Conservation (phyloP, 768 basidiomycete genomes). For the Tubosaeta sp. region DNA sequence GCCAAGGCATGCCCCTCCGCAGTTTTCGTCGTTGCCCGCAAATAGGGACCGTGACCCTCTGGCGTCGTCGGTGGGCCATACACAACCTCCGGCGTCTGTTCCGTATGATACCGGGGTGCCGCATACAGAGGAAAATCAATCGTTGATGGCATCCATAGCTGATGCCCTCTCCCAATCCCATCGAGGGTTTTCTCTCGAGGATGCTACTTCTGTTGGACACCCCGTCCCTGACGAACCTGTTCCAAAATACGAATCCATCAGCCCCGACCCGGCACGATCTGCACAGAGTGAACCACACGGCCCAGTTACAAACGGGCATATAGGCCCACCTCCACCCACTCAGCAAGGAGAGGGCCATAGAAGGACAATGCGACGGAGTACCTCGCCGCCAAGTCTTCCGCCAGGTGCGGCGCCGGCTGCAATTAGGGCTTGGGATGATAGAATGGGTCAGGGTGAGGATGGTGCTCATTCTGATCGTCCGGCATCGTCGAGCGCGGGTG, state of each 20-base stretch:
- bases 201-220: conserved; percentile 17
- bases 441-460: conserved; percentile 31
- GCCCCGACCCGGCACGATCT: neutral
- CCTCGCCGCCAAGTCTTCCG: conserved; percentile 38
- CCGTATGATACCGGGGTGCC: conserved; percentile 6
- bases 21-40: conserved; percentile 65
- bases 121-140: conserved; percentile 25
- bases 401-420: conserved; percentile 39
- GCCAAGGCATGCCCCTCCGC: conserved; percentile 9
- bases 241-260: conserved; percentile 36
- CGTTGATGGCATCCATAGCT: conserved; percentile 37
- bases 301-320: conserved; percentile 15
- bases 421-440: conserved; percentile 36
- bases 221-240: conserved; percentile 30
- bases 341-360: conserved; percentile 17
- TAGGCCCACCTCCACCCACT: conserved; percentile 1
- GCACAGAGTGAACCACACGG: conserved; percentile 18
- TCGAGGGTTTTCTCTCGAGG: conserved; percentile 23
- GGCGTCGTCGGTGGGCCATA: conserved; percentile 7
- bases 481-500: conserved; percentile 30
- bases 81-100: conserved; percentile 4
- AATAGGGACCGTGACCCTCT: conserved; percentile 37
- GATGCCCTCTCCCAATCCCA: conserved; percentile 32
- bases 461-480: conserved; percentile 28
- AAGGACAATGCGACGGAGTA: conserved; percentile 28